A percentile compares a stretch with the other conserved stretches of the same genome.
phyloP scores from a whole-genome alignment of 2,329 filamentous ascomycete genomes.

The Microdochium nivale region DNA sequence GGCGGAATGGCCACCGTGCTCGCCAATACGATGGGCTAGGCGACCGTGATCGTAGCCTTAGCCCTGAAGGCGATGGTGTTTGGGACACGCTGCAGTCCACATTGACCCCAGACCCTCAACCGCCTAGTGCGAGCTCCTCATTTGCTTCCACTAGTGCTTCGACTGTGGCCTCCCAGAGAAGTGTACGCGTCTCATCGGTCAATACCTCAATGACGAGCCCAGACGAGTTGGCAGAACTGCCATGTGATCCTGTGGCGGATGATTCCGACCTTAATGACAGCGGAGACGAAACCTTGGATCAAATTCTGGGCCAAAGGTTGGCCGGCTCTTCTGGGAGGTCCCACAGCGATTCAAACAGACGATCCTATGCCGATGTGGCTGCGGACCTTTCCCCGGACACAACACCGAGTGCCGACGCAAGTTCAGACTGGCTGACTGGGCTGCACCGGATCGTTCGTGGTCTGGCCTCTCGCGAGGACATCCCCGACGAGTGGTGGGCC shows the following conservation, averaged over 20 bases:
- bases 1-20: background rate
- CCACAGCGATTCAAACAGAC: constrained; percentile 5
- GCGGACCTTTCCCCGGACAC: constrained; percentile 16
- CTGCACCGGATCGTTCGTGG: constrained; percentile 67
- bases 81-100: constrained; percentile 81
- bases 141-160: constrained; percentile 62
- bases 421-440: constrained; percentile 38
- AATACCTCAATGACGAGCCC: constrained; percentile 35
- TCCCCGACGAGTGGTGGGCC: constrained; percentile 78
- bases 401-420: constrained; percentile 23
- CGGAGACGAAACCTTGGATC: constrained; percentile 18
- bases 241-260: constrained; percentile 45
- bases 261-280: constrained; percentile 48
- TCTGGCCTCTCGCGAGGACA: constrained; percentile 62
- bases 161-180: constrained; percentile 30
- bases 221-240: constrained; percentile 30
- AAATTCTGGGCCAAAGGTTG: constrained; percentile 2
- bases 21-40: constrained; percentile 61
- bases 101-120: constrained; percentile 70
- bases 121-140: constrained; percentile 73
- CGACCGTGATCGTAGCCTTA: constrained; percentile 77
- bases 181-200: constrained; percentile 25
- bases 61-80: constrained; percentile 53
- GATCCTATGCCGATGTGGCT: constrained; percentile 37
- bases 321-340: constrained; percentile 4